Evolutionary conservation across 208 protist genomes (phyloP), one percentile per base, ranked within the genome.

Genomic region (Hexamita inflata): DNA sequence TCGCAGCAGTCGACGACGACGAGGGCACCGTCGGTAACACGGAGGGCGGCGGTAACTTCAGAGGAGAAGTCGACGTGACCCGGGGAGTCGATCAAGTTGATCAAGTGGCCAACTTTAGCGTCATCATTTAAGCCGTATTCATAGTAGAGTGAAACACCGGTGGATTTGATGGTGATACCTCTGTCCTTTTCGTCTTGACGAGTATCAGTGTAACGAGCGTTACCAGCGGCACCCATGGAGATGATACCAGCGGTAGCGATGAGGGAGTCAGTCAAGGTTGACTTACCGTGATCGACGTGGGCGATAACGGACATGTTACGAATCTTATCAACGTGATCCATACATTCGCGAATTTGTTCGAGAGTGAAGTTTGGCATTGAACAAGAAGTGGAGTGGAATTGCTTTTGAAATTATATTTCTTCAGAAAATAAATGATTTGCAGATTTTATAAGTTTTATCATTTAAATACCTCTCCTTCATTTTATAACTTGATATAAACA

Each of bases 121-220:
- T 74, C 57, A 15, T 34, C 42, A 67, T 39, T 59, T 28, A 29
- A 15, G 13, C 42, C 61, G 11, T 94, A 81, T 74, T 94, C 83
- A 86, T 95, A 98, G 85, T 94, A 95, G 70, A 98, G 84, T 35
- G 94, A 97, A 80, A 98, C 92, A 82, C 89, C 90, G 45, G 94
- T 98, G 34, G 94, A 96, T 86, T 98, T 99, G 87, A 98, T 99
- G 68, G 94, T 99, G 80, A 99, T 98, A 86, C 92, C 85, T 87
- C 96, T 91, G 15, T 96, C 94, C 87, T 96, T 92, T 86, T 97
- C 93, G 80, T 95, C 92, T 59, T 82, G 62, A 75, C 92, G 86
- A 26, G 90, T 92, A 84, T 95, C 92, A 45, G 86, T 96, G 76
- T 89, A 89, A 80, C 92, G 87, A 53, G 82, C 83, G 42, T 94